Conservation (phyloP, 163 green algal species). For the Scenedesmus sp. region DNA sequence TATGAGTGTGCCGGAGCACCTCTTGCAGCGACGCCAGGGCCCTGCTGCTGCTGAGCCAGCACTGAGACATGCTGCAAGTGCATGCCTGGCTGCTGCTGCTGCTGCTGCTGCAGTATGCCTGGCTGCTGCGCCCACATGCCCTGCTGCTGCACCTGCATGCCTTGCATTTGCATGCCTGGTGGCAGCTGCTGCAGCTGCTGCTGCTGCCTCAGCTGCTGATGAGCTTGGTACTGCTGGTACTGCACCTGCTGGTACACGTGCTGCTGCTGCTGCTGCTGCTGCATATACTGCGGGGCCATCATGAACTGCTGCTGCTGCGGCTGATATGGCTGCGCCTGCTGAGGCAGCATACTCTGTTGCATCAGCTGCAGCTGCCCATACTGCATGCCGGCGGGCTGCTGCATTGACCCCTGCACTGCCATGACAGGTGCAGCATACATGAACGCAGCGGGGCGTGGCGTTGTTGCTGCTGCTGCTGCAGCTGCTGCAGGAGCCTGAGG, state of each 20-base stretch:
- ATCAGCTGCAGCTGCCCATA: background rate
- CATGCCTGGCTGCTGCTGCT: constrained; percentile 4
- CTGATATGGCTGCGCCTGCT: constrained; percentile 30
- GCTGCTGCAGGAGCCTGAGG: background rate
- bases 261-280: constrained; percentile 24
- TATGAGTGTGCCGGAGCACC: background rate
- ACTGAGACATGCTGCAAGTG: constrained; percentile 25
- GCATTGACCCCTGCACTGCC: background rate
- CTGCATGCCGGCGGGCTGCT: background rate
- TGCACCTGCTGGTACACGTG: background rate
- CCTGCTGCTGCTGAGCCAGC: constrained; percentile 3
- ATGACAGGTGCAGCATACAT: constrained; percentile 1
- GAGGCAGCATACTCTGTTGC: background rate
- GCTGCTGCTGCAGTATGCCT: background rate
- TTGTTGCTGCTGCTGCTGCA: constrained; percentile 8
- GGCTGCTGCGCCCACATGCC: background rate
- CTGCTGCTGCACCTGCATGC: background rate
- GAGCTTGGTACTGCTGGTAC: background rate
- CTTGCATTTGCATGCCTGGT: background rate
- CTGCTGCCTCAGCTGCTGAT: background rate
- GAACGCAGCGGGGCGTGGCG: background rate
- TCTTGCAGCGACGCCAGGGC: no score
- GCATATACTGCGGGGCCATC: background rate
- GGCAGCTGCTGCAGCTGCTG: background rate
- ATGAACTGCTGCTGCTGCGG: constrained; percentile 1